Percentiles rank a stretch among this genome's conserved stretches.
These are phyloP conservation scores for Leccinum pachyderme DNA, from an alignment of 1,284 basidiomycete genomes.

Conservation along the genomic window DNA sequence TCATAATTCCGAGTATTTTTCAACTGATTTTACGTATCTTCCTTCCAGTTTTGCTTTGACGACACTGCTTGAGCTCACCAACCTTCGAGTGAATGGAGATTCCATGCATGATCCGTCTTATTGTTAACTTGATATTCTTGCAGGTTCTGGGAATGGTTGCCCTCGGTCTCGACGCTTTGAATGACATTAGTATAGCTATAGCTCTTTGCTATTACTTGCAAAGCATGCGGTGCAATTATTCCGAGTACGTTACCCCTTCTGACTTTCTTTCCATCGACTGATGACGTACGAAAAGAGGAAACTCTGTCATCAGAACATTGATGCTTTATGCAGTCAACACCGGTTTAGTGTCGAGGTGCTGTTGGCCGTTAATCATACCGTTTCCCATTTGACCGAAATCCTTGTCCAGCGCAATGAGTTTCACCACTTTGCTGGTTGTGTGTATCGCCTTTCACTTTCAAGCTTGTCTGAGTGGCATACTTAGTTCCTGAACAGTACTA, in stretches of 20 bases:
- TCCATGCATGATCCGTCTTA: not conserved
- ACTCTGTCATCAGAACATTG: constrained; percentile 56
- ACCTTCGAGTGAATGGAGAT: constrained; percentile 19
- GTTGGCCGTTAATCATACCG: not conserved
- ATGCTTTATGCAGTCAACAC: constrained; percentile 51
- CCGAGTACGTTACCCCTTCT: constrained; percentile 14
- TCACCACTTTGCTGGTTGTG: constrained; percentile 58
- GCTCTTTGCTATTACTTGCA: constrained; percentile 54
- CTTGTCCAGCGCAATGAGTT: constrained; percentile 50
- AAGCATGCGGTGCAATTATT: constrained; percentile 44
- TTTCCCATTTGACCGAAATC: constrained; percentile 5
- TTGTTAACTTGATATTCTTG: not conserved
- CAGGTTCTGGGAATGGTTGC: constrained; percentile 43
- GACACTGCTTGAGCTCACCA: constrained; percentile 7
- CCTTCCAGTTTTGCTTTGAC: constrained; percentile 15
- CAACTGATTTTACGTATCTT: constrained; percentile 22
- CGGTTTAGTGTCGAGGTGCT: constrained; percentile 57
- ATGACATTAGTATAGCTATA: constrained; percentile 48
- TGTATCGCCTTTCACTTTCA: not conserved
- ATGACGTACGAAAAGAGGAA: constrained; percentile 40
- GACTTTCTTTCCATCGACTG: not conserved
- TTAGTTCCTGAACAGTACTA: constrained; percentile 46
- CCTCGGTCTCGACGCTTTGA: constrained; percentile 43
- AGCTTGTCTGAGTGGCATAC: not conserved
- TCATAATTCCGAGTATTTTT: not conserved